phyloP scores from a whole-genome alignment of 2,329 filamentous ascomycete species.

The Cadophora sp. region DNA sequence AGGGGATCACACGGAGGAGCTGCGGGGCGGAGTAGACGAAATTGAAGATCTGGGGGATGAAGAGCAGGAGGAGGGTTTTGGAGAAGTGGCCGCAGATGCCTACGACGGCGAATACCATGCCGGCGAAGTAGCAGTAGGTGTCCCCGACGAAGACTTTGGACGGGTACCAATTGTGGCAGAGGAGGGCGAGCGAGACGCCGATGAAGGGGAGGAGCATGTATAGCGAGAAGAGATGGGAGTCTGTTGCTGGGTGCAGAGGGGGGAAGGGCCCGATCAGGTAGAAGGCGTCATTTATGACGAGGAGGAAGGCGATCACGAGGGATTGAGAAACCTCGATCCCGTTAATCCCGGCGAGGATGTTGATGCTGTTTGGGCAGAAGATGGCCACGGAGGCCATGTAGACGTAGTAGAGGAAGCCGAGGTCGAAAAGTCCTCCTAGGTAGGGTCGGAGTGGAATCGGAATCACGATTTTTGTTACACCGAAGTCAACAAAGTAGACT shows the following conservation, averaged over 20 bases:
- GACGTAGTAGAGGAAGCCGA: slow-evolving; percentile 85
- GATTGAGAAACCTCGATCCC: slow-evolving; percentile 97
- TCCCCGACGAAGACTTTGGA: slow-evolving; percentile 96
- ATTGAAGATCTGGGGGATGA: slow-evolving; percentile 95
- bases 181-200: slow-evolving; percentile 85
- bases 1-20: slow-evolving; percentile 87
- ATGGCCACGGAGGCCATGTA: slow-evolving; percentile 98
- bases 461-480: slow-evolving; percentile 93
- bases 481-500: slow-evolving; percentile 98
- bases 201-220: slow-evolving; percentile 95
- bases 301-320: slow-evolving; percentile 83
- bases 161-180: slow-evolving; percentile 95
- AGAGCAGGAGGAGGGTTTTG: slow-evolving; percentile 90
- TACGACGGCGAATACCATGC: slow-evolving; percentile 98
- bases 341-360: slow-evolving; percentile 99
- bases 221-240: slow-evolving; percentile 94
- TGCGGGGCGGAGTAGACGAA: slow-evolving; percentile 94
- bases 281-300: slow-evolving; percentile 85
- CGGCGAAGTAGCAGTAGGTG: slow-evolving; percentile 99
- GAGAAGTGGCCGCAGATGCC: slow-evolving; percentile 97
- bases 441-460: slow-evolving; percentile 85
- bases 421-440: slow-evolving; percentile 79
- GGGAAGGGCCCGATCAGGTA: slow-evolving; percentile 86
- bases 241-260: slow-evolving; percentile 78
- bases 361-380: slow-evolving; percentile 98